Conservation (phyloP, 2,329 filamentous ascomycete species). For the Alternaria ethzedia region DNA sequence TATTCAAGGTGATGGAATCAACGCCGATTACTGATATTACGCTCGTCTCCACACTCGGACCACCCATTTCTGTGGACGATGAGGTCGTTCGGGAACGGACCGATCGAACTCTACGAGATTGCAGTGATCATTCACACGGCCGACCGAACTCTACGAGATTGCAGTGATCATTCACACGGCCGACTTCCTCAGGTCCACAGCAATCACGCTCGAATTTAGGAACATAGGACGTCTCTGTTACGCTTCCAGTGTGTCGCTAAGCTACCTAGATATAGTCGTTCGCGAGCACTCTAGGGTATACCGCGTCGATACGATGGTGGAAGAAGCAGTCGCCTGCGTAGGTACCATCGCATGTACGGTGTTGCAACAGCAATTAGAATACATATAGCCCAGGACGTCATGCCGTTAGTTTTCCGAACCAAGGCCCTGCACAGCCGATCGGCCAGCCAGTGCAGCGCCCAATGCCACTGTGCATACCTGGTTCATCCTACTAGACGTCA, state of each 20-base stretch:
- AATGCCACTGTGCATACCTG: background rate
- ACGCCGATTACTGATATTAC: background rate
- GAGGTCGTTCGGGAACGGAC: background rate
- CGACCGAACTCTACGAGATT: background rate
- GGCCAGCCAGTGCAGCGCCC: background rate
- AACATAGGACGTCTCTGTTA: background rate
- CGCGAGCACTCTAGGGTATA: background rate
- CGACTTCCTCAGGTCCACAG: background rate
- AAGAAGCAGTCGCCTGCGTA: background rate
- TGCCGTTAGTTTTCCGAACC: background rate
- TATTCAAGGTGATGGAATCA: background rate
- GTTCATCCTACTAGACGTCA: slow-evolving; percentile 3
- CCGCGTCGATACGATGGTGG: background rate
- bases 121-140: background rate
- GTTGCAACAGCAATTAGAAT: background rate
- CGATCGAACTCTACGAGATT: background rate
- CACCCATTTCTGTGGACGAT: background rate
- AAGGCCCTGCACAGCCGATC: background rate
- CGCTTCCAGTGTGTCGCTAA: background rate
- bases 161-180: background rate
- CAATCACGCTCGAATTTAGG: background rate
- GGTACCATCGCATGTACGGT: background rate
- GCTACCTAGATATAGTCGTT: background rate
- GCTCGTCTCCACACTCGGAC: background rate
- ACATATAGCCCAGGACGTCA: background rate